phyloP scores from a whole-genome alignment of 2,329 filamentous ascomycete species.

The Botryotinia narcissicola region DNA sequence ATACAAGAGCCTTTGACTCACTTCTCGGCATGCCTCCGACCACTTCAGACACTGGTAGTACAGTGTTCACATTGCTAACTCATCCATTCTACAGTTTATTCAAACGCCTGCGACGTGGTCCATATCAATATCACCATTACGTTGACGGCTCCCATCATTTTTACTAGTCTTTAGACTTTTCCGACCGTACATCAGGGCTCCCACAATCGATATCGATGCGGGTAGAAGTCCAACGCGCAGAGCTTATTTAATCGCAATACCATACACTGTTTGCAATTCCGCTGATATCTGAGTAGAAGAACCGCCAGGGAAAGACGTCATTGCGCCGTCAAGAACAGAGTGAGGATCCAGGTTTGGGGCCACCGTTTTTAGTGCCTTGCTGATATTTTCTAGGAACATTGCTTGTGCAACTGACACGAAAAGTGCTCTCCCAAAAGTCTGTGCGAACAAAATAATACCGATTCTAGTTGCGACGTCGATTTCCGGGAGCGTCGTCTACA shows the following conservation, averaged over 20 bases:
- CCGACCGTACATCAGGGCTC: neutral
- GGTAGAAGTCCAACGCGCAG: neutral
- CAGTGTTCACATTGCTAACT: neutral
- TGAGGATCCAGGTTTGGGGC: neutral
- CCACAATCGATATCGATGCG: neutral
- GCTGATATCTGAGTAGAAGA: neutral
- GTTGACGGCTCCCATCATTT: neutral
- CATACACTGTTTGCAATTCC: neutral
- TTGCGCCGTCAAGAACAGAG: neutral
- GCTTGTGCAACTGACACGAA: constrained; percentile 35
- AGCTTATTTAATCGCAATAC: neutral
- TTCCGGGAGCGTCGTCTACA: constrained; percentile 33
- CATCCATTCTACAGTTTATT: neutral
- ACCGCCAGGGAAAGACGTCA: neutral
- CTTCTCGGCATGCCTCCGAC: neutral
- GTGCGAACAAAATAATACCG: constrained; percentile 32
- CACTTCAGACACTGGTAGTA: neutral
- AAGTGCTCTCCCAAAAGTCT: constrained; percentile 31
- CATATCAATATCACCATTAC: neutral
- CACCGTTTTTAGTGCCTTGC: neutral
- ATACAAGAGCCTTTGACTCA: neutral
- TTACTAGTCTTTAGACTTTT: neutral
- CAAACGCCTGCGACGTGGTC: neutral
- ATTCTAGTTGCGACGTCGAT: constrained; percentile 33
- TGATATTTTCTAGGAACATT: constrained; percentile 26